These are phyloP conservation scores for Venustampulla echinocandica DNA, from an alignment of 495 filamentous ascomycete species.

Conservation along the genomic window DNA sequence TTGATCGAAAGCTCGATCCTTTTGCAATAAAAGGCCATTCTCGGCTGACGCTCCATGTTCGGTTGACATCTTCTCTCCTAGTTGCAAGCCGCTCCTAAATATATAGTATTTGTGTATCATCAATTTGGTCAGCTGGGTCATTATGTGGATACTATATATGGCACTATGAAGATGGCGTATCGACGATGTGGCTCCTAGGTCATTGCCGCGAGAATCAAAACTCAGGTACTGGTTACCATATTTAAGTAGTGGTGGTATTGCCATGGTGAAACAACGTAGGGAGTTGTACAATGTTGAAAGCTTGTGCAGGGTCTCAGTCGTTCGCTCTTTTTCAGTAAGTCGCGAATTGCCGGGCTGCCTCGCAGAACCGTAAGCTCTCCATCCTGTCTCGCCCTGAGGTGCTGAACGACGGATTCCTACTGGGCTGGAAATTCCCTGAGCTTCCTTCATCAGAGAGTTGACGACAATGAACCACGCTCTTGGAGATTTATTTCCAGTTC, in stretches of 20 bases:
- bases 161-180: constrained; percentile 15
- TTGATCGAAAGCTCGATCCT: constrained; percentile 3
- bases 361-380: no score
- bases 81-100: constrained; percentile 4
- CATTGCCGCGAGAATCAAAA: constrained; percentile 16
- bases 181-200: not conserved
- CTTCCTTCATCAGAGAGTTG: constrained; percentile 26
- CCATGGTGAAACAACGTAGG: constrained; percentile 19
- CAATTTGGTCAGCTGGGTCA: constrained; percentile 26
- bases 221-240: constrained; percentile 23
- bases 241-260: constrained; percentile 15
- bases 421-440: constrained; percentile 21
- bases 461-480: constrained; percentile 34
- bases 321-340: not conserved
- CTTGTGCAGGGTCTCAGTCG: not conserved
- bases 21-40: no score
- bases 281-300: constrained; percentile 12
- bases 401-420: no score
- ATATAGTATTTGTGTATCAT: constrained; percentile 28
- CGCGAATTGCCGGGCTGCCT: not conserved
- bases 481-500: constrained; percentile 26
- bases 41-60: not conserved
- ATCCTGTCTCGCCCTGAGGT: no score
- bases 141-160: constrained; percentile 25
- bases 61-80: not conserved